Conservation (phyloP, 345 rosid genomes). For the Iberis pinnata region DNA sequence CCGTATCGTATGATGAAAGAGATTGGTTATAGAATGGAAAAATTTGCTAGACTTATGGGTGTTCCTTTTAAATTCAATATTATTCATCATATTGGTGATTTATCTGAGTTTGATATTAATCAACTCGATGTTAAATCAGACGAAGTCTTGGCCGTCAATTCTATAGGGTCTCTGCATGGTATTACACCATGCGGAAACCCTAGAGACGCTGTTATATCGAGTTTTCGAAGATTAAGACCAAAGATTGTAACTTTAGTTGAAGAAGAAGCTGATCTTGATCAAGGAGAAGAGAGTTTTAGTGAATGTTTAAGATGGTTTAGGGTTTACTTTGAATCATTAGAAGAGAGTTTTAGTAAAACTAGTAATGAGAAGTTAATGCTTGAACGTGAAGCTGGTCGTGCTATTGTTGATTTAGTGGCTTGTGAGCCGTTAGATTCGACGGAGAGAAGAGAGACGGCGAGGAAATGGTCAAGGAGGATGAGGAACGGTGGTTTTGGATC, state of each 20-base stretch:
- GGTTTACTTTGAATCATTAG: slow-evolving; percentile 81
- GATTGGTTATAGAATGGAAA: slow-evolving; percentile 82
- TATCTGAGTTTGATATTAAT: slow-evolving; percentile 51
- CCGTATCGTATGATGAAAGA: slow-evolving; percentile 79
- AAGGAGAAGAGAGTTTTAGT: slow-evolving; percentile 48
- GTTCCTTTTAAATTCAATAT: slow-evolving; percentile 88
- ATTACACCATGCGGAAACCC: slow-evolving; percentile 41
- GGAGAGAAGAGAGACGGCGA: slow-evolving; percentile 73
- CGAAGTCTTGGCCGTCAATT: slow-evolving; percentile 79
- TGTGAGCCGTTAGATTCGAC: slow-evolving; percentile 54
- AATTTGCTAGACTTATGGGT: slow-evolving; percentile 94
- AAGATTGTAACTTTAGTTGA: slow-evolving; percentile 71
- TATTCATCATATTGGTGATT: slow-evolving; percentile 65
- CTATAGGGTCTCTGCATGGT: slow-evolving; percentile 58
- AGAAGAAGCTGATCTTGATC: slow-evolving; percentile 79
- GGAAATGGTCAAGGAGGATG: slow-evolving; percentile 67
- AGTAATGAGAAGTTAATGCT: slow-evolving; percentile 84
- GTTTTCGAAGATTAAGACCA: slow-evolving; percentile 55
- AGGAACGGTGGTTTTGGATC: slow-evolving; percentile 48
- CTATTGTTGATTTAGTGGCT: slow-evolving; percentile 74
- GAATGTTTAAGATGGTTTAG: slow-evolving; percentile 84
- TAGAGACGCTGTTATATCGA: slow-evolving; percentile 58
- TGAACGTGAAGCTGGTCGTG: slow-evolving; percentile 70
- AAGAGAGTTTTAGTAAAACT: slow-evolving; percentile 66
- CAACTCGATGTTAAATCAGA: slow-evolving; percentile 49